phyloP scores from a whole-genome alignment of 2,329 filamentous ascomycete genomes.

The Gyromitra esculenta region DNA sequence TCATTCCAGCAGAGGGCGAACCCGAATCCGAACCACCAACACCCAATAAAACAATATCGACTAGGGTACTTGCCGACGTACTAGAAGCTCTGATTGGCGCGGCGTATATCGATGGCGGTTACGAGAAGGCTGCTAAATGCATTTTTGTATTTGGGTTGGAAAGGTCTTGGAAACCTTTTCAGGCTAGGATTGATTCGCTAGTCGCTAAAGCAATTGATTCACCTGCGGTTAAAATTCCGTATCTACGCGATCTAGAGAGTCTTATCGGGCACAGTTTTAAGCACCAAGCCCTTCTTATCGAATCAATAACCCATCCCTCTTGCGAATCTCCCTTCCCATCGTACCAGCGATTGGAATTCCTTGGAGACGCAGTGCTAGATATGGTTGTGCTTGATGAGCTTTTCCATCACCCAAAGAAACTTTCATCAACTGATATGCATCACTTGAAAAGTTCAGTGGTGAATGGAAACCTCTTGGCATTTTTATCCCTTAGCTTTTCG shows the following conservation, averaged over 20 bases:
- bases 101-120: constrained; percentile 74
- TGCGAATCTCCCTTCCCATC: constrained; percentile 61
- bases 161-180: constrained; percentile 65
- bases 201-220: constrained; percentile 52
- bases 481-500: constrained; percentile 71
- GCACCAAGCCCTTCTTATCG: constrained; percentile 74
- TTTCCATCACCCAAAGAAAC: constrained; percentile 60
- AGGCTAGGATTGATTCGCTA: constrained; percentile 62
- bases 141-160: constrained; percentile 72
- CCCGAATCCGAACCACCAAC: constrained; percentile 13
- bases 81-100: constrained; percentile 86
- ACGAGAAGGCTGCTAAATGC: constrained; percentile 71
- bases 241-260: constrained; percentile 66
- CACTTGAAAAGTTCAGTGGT: constrained; percentile 77
- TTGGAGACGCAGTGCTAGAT: constrained; percentile 88
- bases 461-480: constrained; percentile 82
- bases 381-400: constrained; percentile 74
- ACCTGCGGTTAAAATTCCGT: constrained; percentile 1
- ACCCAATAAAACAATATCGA: constrained; percentile 65
- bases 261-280: constrained; percentile 77
- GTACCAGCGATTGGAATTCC: constrained; percentile 81
- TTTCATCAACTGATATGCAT: constrained; percentile 72
- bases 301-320: constrained; percentile 83
- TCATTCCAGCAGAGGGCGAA: constrained; percentile 53
- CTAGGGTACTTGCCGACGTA: constrained; percentile 86